A percentile compares a stretch with the other conserved stretches of the same genome.
Conservation (phyloP, 2,329 filamentous ascomycete genomes). For the Dothiorella sarmentorum region DNA sequence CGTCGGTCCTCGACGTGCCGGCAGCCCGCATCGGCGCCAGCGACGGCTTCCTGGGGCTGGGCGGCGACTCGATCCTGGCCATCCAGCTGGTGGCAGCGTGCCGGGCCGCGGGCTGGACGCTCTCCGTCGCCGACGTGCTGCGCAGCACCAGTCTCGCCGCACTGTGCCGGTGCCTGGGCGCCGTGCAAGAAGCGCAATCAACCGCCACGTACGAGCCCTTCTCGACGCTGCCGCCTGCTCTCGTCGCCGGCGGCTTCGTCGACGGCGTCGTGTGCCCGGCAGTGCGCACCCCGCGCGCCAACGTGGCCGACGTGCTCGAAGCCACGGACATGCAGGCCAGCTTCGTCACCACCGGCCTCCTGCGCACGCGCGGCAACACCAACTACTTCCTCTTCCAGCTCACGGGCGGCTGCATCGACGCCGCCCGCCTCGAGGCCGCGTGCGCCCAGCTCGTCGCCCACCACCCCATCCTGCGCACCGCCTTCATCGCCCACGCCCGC, state of each 20-base stretch:
- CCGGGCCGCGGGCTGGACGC: not conserved
- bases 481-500: conserved; percentile 34
- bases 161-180: not conserved
- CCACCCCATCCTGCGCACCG: conserved; percentile 34
- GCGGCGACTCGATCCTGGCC: not conserved
- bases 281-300: not conserved
- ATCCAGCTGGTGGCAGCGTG: conserved; percentile 2
- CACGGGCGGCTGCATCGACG: not conserved
- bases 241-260: not conserved
- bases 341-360: not conserved
- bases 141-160: not conserved
- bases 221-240: not conserved
- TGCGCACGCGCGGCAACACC: not conserved
- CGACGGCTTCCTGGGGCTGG: not conserved
- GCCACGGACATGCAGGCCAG: not conserved
- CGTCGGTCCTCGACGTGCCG: not conserved
- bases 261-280: not conserved
- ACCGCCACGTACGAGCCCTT: not conserved
- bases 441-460: conserved; percentile 28
- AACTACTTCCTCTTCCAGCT: conserved; percentile 8
- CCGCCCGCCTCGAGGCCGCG: not conserved
- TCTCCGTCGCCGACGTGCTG: conserved; percentile 3
- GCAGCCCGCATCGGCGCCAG: not conserved
- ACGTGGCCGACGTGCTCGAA: not conserved
- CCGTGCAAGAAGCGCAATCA: not conserved